Base-by-base conservation (phyloP, 1,284 basidiomycete species). In the Ceratobasidium sp. region DNA sequence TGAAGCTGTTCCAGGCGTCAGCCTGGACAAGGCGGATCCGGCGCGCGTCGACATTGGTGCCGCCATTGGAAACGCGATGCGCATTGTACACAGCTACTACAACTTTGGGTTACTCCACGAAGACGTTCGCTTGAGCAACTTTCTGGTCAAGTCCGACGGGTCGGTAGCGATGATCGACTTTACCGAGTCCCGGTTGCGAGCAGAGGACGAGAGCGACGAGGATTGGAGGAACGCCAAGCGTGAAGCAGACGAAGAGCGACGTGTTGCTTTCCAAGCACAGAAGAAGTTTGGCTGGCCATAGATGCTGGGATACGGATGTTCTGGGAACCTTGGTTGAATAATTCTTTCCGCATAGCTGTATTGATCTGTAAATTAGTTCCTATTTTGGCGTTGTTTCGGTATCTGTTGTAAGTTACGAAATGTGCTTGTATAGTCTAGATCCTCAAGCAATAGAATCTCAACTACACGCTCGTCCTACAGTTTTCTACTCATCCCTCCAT, bases 81-180 rank as follows among this genome's bases (percentile, higher is more conserved):
- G 17, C 8, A 43, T 58, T 22, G 27, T 43, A 12, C 6, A 45
- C 20, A 25, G 13, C 20, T 58, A 31, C 20, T 29, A 42, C 5
- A 29, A 58, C 22, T 22, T 43, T 8, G 56, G 40, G 8, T 35
- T 45, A 2, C 27, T 58, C 20, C 42, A 58, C 25, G 4, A 2
- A n/a, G 38, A 43, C 40, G 40, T 32, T 3, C 38, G 40, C 7
- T 20, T 58, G 15, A 27, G 25, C 25, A 42, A 58, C 22, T 58
- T 58, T 31, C 42, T 43, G 15, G 40, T 58, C 13, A 58, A 43
- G 15, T 15, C 35, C 20, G 40, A 58, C n/a, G 38, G 40, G 3
- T 43, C 56, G 6, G 54, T 56, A 17, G 34, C 27, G 1, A 57
- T 57, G 55, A 57, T 57, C 22, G 38, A 57, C 7, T 58, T 43